These are phyloP conservation scores for Plasmodium falciparum DNA, from an alignment of 169 alveolate species.

Conservation along the genomic window DNA sequence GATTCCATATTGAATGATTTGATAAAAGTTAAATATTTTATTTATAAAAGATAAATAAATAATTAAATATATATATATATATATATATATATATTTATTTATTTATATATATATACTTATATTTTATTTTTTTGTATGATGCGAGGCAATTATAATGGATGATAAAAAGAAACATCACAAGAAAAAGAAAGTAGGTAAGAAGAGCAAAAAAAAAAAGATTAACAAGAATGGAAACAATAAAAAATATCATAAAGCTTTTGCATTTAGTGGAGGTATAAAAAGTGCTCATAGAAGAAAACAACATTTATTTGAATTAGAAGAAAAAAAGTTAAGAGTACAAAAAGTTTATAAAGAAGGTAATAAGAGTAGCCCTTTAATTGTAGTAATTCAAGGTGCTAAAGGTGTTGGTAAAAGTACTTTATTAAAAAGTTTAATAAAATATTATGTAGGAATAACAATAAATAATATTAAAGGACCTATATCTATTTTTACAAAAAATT, in stretches of 20 bases:
- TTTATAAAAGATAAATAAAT: no score
- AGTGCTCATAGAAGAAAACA: slow-evolving; percentile 93
- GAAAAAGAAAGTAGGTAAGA: slow-evolving; percentile 70
- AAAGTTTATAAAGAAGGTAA: slow-evolving; percentile 89
- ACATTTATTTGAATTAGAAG: slow-evolving; percentile 89
- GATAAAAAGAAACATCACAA: slow-evolving; percentile 79
- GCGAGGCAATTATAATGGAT: slow-evolving; percentile 25
- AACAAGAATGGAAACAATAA: slow-evolving; percentile 80
- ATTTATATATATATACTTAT: no score
- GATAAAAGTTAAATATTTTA: no score
- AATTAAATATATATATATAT: no score
- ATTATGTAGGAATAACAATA: slow-evolving; percentile 91
- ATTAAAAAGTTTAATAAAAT: slow-evolving; percentile 96
- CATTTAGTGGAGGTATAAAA: slow-evolving; percentile 93
- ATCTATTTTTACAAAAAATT: slow-evolving; percentile 95
- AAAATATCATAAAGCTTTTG: slow-evolving; percentile 93
- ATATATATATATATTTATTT: no score
- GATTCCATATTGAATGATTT: no score
- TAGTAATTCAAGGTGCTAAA: slow-evolving; percentile 96
- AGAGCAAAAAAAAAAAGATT: slow-evolving; percentile 76
- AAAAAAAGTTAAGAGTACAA: slow-evolving; percentile 88
- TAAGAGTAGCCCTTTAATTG: slow-evolving; percentile 91
- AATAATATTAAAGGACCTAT: slow-evolving; percentile 93
- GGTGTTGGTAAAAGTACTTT: slow-evolving; percentile 98
- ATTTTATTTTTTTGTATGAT: neutral